Conservation (phyloP, 176 grass and related monocot genomes). For the Carex kokanica region DNA sequence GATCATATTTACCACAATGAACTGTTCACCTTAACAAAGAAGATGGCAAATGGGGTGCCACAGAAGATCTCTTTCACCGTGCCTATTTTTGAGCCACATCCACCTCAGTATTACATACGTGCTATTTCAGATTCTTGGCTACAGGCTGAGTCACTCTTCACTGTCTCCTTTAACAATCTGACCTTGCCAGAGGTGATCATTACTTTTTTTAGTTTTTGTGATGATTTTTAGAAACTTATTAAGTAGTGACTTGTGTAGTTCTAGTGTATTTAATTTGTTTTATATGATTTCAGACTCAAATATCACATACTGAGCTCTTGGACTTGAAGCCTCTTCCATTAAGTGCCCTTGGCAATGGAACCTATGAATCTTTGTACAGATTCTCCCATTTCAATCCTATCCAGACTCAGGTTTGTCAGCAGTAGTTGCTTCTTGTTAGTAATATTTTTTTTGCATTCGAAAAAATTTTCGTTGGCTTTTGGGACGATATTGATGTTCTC, state of each 20-base stretch:
- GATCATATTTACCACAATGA: conserved; percentile 97
- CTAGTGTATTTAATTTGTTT: conserved; percentile 15
- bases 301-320: conserved; percentile 93
- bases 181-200: conserved; percentile 80
- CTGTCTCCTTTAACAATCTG: conserved; percentile 91
- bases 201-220: neutral
- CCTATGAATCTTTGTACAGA: conserved; percentile 66
- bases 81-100: conserved; percentile 98
- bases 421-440: conserved; percentile 31
- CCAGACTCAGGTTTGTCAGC: conserved; percentile 60
- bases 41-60: conserved; percentile 67
- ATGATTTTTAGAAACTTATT: conserved; percentile 7
- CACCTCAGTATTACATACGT: conserved; percentile 90
- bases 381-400: conserved; percentile 99
- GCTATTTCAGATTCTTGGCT: conserved; percentile 95
- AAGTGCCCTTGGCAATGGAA: conserved; percentile 64
- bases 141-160: conserved; percentile 85
- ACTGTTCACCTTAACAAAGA: conserved; percentile 85
- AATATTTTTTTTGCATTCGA: conserved; percentile 16
- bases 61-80: conserved; percentile 90
- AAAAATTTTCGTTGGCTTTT: conserved; percentile 11
- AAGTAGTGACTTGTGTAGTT: conserved; percentile 21
- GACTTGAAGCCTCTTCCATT: conserved; percentile 95
- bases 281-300: conserved; percentile 64
- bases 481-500: neutral